Conservation (phyloP, 495 filamentous ascomycete species). For the Gamarada debralockiae region DNA sequence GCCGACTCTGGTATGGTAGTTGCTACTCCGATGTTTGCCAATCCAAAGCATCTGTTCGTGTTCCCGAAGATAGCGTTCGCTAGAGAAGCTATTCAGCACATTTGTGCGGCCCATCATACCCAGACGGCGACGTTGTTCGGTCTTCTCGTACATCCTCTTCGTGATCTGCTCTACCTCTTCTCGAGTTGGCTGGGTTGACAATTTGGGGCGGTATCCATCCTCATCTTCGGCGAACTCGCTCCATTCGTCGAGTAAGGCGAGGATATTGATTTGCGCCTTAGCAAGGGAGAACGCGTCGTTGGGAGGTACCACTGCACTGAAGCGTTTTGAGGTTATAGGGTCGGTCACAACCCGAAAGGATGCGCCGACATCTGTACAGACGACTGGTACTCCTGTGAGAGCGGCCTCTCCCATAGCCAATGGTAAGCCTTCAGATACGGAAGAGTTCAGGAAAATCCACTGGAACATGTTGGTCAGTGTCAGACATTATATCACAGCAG, state of each 20-base stretch:
- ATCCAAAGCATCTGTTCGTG: conserved; percentile 71
- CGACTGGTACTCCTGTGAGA: conserved; percentile 58
- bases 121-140: conserved; percentile 49
- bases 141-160: conserved; percentile 60
- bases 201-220: conserved; percentile 27
- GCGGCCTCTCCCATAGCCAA: conserved; percentile 64
- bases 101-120: conserved; percentile 58
- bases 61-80: conserved; percentile 60
- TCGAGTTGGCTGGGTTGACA: conserved; percentile 44
- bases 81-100: conserved; percentile 58
- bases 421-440: conserved; percentile 61
- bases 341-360: conserved; percentile 62
- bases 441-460: conserved; percentile 69
- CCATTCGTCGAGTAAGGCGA: conserved; percentile 60
- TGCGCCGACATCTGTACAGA: conserved; percentile 62
- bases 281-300: conserved; percentile 58
- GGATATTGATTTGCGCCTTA: conserved; percentile 57
- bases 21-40: conserved; percentile 36
- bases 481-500: no score
- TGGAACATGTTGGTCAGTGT: no score
- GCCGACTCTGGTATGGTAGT: neutral
- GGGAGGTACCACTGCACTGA: conserved; percentile 59
- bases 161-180: conserved; percentile 52
- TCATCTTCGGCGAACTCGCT: conserved; percentile 47
- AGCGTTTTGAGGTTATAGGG: conserved; percentile 50